These are phyloP conservation scores for Rhodosporidiobolus odoratus DNA, from an alignment of 768 basidiomycete genomes.

Conservation along the genomic window DNA sequence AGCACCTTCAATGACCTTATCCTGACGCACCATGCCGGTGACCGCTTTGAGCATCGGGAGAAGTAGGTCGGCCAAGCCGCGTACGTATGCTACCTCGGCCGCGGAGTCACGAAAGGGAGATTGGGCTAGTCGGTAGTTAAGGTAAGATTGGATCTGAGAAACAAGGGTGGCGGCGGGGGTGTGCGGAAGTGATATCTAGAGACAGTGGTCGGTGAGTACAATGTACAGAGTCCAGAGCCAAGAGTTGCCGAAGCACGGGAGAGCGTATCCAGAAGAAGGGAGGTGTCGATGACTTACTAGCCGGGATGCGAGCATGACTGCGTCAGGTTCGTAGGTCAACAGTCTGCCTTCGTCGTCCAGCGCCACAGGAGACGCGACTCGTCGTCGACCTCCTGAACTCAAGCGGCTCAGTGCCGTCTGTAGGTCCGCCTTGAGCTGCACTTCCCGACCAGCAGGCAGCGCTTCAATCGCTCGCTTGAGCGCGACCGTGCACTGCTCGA, in stretches of 20 bases:
- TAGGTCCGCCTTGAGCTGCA: not conserved
- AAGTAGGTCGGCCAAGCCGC: not conserved
- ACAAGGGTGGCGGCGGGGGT: not conserved
- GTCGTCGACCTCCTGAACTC: too few species aligned
- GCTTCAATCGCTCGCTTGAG: not conserved
- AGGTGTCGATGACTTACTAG: too few species aligned
- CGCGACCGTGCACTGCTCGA: not conserved
- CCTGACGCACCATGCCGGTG: not conserved
- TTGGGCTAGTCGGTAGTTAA: constrained; percentile 3
- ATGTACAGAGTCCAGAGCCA: too few species aligned
- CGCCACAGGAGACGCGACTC: too few species aligned
- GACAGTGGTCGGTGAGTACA: not conserved
- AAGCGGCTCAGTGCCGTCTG: not conserved
- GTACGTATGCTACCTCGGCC: not conserved
- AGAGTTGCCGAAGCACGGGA: too few species aligned
- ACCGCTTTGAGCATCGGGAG: not conserved
- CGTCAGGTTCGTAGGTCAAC: not conserved
- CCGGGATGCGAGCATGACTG: not conserved
- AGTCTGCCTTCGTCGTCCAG: not conserved
- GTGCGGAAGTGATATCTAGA: not conserved
- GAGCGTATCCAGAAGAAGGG: too few species aligned
- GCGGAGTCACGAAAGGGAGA: not conserved
- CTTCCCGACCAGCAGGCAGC: not conserved
- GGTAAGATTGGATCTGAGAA: not conserved
- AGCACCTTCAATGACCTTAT: not conserved